Evolutionary conservation across 495 filamentous ascomycete genomes (phyloP).

Genomic region (Lophiotrema nucula): DNA sequence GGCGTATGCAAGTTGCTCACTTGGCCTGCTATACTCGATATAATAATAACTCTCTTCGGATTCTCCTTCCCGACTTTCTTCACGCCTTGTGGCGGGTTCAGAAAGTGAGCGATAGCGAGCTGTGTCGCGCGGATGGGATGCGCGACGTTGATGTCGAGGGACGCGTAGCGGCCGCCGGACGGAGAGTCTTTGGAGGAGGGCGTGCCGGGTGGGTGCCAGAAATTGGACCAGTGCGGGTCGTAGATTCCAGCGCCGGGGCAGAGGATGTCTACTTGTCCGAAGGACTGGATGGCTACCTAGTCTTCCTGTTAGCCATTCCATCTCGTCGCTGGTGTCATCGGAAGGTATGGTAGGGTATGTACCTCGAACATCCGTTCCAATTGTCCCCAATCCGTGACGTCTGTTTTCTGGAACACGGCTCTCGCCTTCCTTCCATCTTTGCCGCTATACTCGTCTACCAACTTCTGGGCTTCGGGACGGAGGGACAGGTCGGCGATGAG

Average conservation of each 20-base stretch:
- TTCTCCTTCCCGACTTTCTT: constrained; percentile 30
- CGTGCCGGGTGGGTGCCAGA: constrained; percentile 63
- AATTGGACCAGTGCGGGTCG: constrained; percentile 62
- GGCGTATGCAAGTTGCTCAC: constrained; percentile 48
- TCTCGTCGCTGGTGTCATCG: too few relatives aligned
- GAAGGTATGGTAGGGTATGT: too few relatives aligned
- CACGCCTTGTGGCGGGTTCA: constrained; percentile 38
- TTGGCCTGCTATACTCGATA: constrained; percentile 65
- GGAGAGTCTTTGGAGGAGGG: constrained; percentile 50
- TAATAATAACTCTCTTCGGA: constrained; percentile 58
- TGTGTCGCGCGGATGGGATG: constrained; percentile 69
- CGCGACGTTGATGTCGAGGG: constrained; percentile 65
- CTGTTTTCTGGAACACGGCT: constrained; percentile 61
- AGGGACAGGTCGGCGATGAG: constrained; percentile 65
- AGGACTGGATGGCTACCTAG: constrained; percentile 52
- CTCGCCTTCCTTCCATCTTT: constrained; percentile 37
- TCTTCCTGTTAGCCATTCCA: too few relatives aligned
- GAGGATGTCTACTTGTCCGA: constrained; percentile 63
- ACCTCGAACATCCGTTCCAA: constrained; percentile 59
- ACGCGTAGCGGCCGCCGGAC: constrained; percentile 46
- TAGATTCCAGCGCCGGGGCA: constrained; percentile 69
- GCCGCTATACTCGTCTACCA: constrained; percentile 52
- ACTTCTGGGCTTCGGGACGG: constrained; percentile 60
- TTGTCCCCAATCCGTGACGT: constrained; percentile 61
- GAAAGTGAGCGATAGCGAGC: constrained; percentile 61